Conservation (phyloP, 345 rosid genomes). For the Gossypium raimondii region DNA sequence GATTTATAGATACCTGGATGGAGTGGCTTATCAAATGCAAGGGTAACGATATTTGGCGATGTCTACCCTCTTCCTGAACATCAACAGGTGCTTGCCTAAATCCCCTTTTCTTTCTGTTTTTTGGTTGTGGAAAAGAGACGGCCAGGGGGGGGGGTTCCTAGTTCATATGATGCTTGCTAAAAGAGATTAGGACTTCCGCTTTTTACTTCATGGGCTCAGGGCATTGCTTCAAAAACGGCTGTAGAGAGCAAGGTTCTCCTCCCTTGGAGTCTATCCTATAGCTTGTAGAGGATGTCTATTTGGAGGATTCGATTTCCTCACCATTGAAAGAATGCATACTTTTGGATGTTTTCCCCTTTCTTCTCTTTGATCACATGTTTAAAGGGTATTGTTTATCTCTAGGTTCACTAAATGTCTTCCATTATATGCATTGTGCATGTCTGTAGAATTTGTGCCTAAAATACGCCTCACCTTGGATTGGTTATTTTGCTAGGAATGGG, state of each 20-base stretch:
- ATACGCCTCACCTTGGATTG: constrained; percentile 2
- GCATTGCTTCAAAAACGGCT: background rate
- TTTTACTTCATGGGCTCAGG: background rate
- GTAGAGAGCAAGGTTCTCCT: background rate
- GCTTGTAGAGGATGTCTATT: background rate
- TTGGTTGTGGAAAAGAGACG: background rate
- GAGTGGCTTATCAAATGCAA: constrained; percentile 97
- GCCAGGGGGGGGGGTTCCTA: background rate
- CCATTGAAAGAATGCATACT: background rate
- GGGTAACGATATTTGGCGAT: constrained; percentile 94
- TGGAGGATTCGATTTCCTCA: background rate
- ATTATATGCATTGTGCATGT: background rate
- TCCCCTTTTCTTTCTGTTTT: background rate
- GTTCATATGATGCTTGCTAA: background rate
- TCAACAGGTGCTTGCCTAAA: constrained; percentile 52
- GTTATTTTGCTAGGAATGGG: constrained; percentile 70
- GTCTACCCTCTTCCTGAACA: constrained; percentile 80
- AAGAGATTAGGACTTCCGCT: background rate
- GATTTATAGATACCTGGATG: constrained; percentile 81
- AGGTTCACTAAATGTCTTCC: background rate
- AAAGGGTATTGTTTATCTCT: background rate
- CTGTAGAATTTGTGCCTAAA: background rate
- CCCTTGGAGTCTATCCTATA: background rate
- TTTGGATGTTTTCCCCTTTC: background rate
- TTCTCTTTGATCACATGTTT: background rate